Evolutionary conservation across 2,329 filamentous ascomycete genomes (phyloP).

Genomic region (Alternaria triticina): DNA sequence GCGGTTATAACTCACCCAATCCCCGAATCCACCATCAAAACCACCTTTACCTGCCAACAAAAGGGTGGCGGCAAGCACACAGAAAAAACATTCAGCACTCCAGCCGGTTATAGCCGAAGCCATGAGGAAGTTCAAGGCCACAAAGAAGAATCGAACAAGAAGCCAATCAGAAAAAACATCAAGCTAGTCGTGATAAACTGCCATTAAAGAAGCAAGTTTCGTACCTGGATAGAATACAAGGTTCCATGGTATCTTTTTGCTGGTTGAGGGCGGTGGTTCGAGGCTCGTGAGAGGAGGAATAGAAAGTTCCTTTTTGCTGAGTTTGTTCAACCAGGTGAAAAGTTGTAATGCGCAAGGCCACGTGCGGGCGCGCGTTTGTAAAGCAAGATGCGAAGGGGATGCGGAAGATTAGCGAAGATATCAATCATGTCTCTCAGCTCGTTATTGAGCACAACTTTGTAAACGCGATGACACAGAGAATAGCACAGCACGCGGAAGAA

Average conservation of each 20-base stretch:
- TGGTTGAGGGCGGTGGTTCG: background rate
- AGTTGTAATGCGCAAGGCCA: background rate
- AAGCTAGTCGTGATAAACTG: background rate
- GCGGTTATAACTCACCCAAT: background rate
- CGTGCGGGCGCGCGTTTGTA: background rate
- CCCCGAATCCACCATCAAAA: background rate
- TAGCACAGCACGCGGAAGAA: background rate
- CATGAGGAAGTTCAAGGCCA: background rate
- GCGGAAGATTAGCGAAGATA: background rate
- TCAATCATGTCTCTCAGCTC: background rate
- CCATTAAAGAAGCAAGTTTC: background rate
- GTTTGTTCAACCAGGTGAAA: no score
- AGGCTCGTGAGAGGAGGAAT: background rate
- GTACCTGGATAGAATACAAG: background rate
- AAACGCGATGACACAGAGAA: fast-evolving
- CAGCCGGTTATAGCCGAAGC: background rate
- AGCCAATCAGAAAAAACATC: background rate
- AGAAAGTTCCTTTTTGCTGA: background rate
- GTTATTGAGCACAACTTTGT: fast-evolving
- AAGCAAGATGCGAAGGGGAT: no score
- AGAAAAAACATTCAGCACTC: background rate
- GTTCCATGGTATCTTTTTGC: background rate
- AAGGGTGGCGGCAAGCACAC: background rate
- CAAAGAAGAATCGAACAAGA: background rate
- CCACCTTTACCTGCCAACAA: background rate